Evolutionary conservation across 129 eudicot genomes (phyloP).

Genomic region (Scalesia atractyloides): DNA sequence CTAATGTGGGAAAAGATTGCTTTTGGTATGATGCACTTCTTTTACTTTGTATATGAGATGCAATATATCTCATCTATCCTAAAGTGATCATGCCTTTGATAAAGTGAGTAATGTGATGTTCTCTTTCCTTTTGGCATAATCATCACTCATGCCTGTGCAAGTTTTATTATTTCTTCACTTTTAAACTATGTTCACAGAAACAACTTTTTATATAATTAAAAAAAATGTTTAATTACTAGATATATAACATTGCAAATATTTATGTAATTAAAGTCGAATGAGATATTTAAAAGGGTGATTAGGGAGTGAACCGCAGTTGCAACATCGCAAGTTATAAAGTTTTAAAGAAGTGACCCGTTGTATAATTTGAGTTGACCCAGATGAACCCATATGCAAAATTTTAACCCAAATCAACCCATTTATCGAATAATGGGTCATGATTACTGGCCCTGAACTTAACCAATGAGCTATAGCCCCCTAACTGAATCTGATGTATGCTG

Average conservation of each 20-base stretch:
- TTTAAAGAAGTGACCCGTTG: too few species aligned
- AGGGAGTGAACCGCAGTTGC: not conserved
- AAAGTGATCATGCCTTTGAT: slow-evolving; percentile 39
- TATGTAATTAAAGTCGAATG: not conserved
- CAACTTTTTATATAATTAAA: not conserved
- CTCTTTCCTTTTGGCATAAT: slow-evolving; percentile 34
- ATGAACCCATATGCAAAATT: too few species aligned
- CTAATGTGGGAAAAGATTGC: slow-evolving; percentile 34
- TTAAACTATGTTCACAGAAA: not conserved
- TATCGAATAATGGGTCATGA: too few species aligned
- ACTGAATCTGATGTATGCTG: too few species aligned
- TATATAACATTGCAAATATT: not conserved
- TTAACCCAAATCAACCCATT: too few species aligned
- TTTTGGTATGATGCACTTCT: slow-evolving; percentile 39
- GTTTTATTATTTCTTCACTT: not conserved
- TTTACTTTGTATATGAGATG: slow-evolving; percentile 35
- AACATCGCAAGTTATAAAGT: too few species aligned
- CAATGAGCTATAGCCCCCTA: too few species aligned
- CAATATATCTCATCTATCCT: slow-evolving; percentile 32
- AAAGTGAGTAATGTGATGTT: slow-evolving; percentile 55
- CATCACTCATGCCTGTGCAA: slow-evolving; percentile 29
- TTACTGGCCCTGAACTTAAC: too few species aligned
- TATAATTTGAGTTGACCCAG: too few species aligned
- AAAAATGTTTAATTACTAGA: not conserved
- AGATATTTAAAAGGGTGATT: not conserved